Evolutionary conservation across 1,284 basidiomycete species (phyloP), one percentile per base, ranked within the genome.

Genomic region (Termitomyces sp.): DNA sequence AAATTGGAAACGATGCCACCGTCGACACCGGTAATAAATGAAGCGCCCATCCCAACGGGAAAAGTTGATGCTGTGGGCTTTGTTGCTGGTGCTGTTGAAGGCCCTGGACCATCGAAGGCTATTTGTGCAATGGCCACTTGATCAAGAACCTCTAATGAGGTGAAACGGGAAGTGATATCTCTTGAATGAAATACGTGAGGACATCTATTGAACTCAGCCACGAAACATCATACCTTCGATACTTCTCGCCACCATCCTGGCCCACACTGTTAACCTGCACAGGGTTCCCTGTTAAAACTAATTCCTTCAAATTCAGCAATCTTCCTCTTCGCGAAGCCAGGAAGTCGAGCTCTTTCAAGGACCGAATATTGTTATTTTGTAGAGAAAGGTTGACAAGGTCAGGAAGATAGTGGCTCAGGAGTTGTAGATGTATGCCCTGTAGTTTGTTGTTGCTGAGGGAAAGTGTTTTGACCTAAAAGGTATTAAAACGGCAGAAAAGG

Each of bases 211-310:
- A 41, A 43, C 24, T 24, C 58, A 57, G 54, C 56, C n/a, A 50
- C 5, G 15, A 39, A 44, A 33, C 44, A 12, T 70, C 79, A 64
- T 61, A 88, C 91, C 81, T 80, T 71, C 84, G 80, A 68, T 89
- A 86, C 48, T 79, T 72, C 50, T 83, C 79, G 19, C 69, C 73
- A 34, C 77, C 73, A 34, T 81, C 82, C 51, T 79, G 70, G 59
- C 80, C 75, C 50, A 81, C 73, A 51, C 88, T 84, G 36, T 76
- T 65, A 28, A 88, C 83, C 52, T 86, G 80, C 44, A 96, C 61
- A 1, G 92, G 93, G 65, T 94, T 96, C 21, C 88, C 92, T 8
- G 79, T 73, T 50, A 95, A 70, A 40, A 96, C 80, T 42, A 96
- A 69, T 71, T 96, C 93, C 53, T 84, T 77, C 45, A 93, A 70